These are phyloP conservation scores for Nothopassalora personata DNA, from an alignment of 2,329 filamentous ascomycete species.

Conservation along the genomic window DNA sequence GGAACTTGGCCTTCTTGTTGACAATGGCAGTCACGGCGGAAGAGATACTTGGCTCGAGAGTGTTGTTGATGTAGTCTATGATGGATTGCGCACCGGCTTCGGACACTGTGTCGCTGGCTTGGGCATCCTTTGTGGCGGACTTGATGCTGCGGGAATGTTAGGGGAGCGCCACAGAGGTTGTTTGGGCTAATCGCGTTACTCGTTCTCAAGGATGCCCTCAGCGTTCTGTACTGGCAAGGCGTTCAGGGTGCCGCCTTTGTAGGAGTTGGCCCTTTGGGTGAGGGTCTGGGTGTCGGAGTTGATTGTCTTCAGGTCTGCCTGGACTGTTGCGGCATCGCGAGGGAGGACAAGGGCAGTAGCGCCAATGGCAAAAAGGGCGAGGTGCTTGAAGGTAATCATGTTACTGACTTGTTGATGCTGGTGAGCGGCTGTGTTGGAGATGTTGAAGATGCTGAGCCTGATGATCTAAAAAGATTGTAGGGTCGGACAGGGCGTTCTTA, in stretches of 20 bases:
- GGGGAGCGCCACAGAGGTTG: background rate
- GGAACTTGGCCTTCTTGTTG: constrained; percentile 17
- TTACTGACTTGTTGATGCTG: constrained; percentile 1
- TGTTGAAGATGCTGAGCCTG: background rate
- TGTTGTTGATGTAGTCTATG: constrained; percentile 21
- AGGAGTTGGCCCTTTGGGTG: constrained; percentile 13
- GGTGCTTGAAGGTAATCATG: constrained; percentile 14
- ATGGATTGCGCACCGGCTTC: constrained; percentile 14
- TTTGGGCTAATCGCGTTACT: background rate
- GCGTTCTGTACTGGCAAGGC: constrained; percentile 14
- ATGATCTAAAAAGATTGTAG: background rate
- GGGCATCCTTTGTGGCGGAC: constrained; percentile 13
- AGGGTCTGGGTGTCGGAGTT: constrained; percentile 14
- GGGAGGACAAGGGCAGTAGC: constrained; percentile 10
- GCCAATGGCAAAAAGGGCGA: constrained; percentile 9
- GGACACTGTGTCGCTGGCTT: constrained; percentile 8
- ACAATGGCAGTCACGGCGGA: constrained; percentile 13
- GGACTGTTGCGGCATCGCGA: constrained; percentile 10
- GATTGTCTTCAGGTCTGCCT: constrained; percentile 14
- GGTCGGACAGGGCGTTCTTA: background rate
- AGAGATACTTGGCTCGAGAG: constrained; percentile 16
- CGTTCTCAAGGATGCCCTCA: constrained; percentile 14
- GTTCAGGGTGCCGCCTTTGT: constrained; percentile 13
- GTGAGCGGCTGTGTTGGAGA: background rate
- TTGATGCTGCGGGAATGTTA: constrained; percentile 8